Evolutionary conservation across 2,329 filamentous ascomycete species (phyloP), one percentile per base, ranked within the genome.

Genomic region (Clonostachys chloroleuca): DNA sequence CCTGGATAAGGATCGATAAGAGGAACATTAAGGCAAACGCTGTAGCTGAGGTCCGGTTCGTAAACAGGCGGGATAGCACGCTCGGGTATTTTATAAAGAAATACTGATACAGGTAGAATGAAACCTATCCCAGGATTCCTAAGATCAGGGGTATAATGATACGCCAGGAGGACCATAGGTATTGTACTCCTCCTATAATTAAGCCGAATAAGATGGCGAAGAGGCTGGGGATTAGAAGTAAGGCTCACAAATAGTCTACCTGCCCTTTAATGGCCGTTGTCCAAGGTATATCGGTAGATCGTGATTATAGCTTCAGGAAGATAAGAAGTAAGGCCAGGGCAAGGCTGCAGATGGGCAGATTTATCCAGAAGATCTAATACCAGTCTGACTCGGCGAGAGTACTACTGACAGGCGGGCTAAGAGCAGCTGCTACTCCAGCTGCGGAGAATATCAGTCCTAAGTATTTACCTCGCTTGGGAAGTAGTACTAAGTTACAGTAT

Each of bases 401-500:
- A 34, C 56, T 56, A 4, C 56, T 62, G 10, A 66, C 42, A 13
- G 65, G 52, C 1, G 62, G 60, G 4, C 59, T 66, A 8, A 63
- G 24, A 10, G 24, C 24, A 30, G 24, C 24, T 3, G 24, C 24
- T 5, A 30, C 24, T 30, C 24, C 24, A 9, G 24, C 24, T 30
- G 9, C 24, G 9, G 24, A 30, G 4, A 64, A 50, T 1, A 71
- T 52, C 5, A 68, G 54, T 0, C 54, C 61, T 39, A 67, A 57
- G 43, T 66, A 77, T 12, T 65, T 65, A 4, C 69, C 68, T 42
- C 77, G 58, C 46, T 78, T 62, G 2, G 70, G 57, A 5, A 81
- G 56, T 0, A 75, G 72, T 0, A 79, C 67, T 4, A 81, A 55
- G 46, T 81, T 77, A 33, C 66, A 59, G 5, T 60, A 48, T n/a